A percentile compares a stretch with the other conserved stretches of the same genome.
These are phyloP conservation scores for Euptelea pleiosperma DNA, from an alignment of 164 flowering plant genomes.

Conservation along the genomic window DNA sequence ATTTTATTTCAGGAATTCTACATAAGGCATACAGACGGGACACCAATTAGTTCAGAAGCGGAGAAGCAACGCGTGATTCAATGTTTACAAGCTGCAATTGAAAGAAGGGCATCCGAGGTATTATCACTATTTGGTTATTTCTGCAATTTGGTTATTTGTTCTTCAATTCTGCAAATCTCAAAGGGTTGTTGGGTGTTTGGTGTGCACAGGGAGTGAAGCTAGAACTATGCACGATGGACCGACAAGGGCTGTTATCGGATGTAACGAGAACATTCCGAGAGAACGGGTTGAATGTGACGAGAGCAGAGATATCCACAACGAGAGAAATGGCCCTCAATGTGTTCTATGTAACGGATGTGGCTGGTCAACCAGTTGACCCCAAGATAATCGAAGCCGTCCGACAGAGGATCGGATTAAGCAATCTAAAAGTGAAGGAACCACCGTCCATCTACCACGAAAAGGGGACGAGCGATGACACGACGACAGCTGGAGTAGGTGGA, in stretches of 20 bases:
- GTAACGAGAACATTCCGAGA: constrained; percentile 91
- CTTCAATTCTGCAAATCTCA: background rate
- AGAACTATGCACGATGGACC: constrained; percentile 40
- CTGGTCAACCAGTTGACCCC: constrained; percentile 54
- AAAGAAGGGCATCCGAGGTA: constrained; percentile 82
- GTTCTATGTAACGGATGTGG: constrained; percentile 71
- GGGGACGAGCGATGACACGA: constrained; percentile 23
- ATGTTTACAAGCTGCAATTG: constrained; percentile 79
- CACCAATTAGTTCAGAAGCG: constrained; percentile 82
- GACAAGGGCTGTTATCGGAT: constrained; percentile 67
- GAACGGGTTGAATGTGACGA: constrained; percentile 78
- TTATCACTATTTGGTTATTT: background rate
- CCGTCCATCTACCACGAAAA: constrained; percentile 31
- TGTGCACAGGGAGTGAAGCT: constrained; percentile 28
- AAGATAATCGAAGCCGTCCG: constrained; percentile 62
- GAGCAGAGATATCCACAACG: constrained; percentile 80
- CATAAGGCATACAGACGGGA: constrained; percentile 82
- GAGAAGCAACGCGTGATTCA: constrained; percentile 47
- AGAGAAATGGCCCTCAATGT: constrained; percentile 49
- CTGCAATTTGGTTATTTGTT: background rate
- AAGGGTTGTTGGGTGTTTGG: background rate
- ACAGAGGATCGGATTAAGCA: constrained; percentile 52
- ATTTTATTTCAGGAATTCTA: constrained; percentile 61
- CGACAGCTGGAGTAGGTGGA: constrained; percentile 47
- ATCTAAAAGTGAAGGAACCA: constrained; percentile 72